Evolutionary conservation across 73 alveolate genomes (phyloP), one percentile per base, ranked within the genome.

Genomic region (Blepharisma stoltei): DNA sequence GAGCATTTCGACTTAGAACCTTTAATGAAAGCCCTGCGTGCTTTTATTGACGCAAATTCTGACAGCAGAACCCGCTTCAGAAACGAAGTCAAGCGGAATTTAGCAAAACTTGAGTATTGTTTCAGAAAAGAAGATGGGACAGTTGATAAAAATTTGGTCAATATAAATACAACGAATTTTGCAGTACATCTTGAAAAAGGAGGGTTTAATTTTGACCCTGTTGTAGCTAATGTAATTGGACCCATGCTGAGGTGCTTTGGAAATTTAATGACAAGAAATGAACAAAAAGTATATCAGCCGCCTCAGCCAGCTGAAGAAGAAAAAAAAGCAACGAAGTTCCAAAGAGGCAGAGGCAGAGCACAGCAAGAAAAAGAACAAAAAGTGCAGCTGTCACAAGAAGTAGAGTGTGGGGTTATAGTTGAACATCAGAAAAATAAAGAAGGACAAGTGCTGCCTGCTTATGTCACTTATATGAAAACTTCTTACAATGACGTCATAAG

Each of bases 181-280:
- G 91, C 93, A 54, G 90, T 92, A 81, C 87, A 88, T 50, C 85
- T 96, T 23, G 86, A 83, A 41, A 88, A 90, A 67, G 88, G 88
- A 67, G 97, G 97, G 54, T 85, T 95, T 25, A 88, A 87, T 6
- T 85, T 96, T 14, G 93, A 90, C 37, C 94, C 88, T n/a, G 82
- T 86, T 21, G 83, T 83, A 66, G 76, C 93, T 7, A 98, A 93
- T 25, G 85, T 88, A 68, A 76, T 95, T 4, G 99, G 99, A 5
- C 96, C 97, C 7, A 90, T 94, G 18, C 70, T 96, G 49, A 83
- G 90, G 67, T 94, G 99, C 88, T 96, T 94, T 79, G 99, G 99
- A 43, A 96, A 94, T 41, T 89, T 96, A 20, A 86, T 88, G 81
- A 71, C 92, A 76, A 77, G 94, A 89, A 38, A 90, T 86, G 80